Evolutionary conservation across 208 protist species (phyloP).

Genomic region (Leishmania lainsoni): DNA sequence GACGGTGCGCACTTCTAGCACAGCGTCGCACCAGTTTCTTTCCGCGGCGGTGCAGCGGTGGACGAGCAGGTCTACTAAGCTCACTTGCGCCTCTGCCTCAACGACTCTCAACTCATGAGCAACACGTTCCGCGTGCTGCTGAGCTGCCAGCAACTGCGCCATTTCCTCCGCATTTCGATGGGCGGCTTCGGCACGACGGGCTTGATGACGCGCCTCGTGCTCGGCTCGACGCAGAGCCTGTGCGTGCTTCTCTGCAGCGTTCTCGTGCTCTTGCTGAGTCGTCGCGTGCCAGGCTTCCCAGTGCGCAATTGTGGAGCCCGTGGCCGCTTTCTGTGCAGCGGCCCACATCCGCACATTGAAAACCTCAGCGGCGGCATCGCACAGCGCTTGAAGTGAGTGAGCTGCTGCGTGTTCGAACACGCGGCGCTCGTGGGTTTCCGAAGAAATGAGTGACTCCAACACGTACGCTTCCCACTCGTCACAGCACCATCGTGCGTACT

Average conservation of each 20-base stretch:
- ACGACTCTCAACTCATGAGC: not conserved
- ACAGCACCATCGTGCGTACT: slow-evolving; percentile 27
- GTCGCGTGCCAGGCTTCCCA: slow-evolving; percentile 15
- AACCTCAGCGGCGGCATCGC: not conserved
- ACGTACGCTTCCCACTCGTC: slow-evolving; percentile 21
- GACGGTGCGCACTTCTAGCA: slow-evolving; percentile 11
- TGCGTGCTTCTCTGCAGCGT: slow-evolving; percentile 6
- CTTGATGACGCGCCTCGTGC: not conserved
- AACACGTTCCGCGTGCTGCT: slow-evolving; percentile 3
- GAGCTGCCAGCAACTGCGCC: slow-evolving; percentile 4
- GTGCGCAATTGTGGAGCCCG: not conserved
- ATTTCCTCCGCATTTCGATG: not conserved
- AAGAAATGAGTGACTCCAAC: slow-evolving; percentile 15
- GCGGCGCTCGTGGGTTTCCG: slow-evolving; percentile 35
- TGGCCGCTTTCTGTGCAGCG: not conserved
- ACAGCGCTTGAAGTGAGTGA: not conserved
- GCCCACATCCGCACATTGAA: not conserved
- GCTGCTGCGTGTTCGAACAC: slow-evolving; percentile 23
- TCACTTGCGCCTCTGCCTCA: not conserved
- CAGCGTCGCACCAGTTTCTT: slow-evolving; percentile 15
- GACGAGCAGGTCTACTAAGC: slow-evolving; percentile 28
- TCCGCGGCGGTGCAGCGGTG: slow-evolving; percentile 29
- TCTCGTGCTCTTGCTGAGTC: slow-evolving; percentile 7
- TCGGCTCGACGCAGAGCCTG: not conserved
- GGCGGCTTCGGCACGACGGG: not conserved